Base-by-base conservation (phyloP, 805 yeast species). In the Sugiyamaella chiloensis region DNA sequence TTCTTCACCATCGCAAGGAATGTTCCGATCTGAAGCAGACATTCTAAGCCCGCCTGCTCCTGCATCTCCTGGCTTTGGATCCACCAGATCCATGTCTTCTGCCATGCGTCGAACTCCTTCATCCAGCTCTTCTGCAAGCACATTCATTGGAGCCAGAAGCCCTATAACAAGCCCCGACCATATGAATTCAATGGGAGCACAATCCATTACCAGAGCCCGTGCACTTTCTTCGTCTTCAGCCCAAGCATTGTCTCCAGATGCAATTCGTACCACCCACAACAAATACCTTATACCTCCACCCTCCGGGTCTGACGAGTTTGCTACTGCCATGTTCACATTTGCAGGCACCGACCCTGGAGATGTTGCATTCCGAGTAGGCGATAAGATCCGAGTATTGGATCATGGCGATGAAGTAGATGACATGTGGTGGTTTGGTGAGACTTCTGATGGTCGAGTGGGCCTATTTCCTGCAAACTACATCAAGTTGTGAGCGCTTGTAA, bases 381-480 rank as follows among this genome's bases (percentile, higher is more conserved):
- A 70, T 37, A 47, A 51, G 42, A 60, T 69, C 40, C 52, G 56
- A 27, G 63, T 70, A 6, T 48, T 69, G 23, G 68, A 65, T 32
- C 58, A 54, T 30, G 68, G 69, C 11, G 65, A 66, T 21, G 66
- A 61, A 37, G 58, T 58, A 9, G 68, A 64, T 24, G 63, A 65
- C 1, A 71, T 72, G 24, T 76, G 81, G 81, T 77, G 81, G 81
- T 64, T 65, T 47, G 80, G 80, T 11, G 58, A 58, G 40, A 62
- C 69, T 6, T 42, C 46, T 21, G 69, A 70, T 39, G 78, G 77
- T 1, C 49, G 54, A 4, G 52, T 57, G 5, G 81, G 81, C 0
- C 52, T 66, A 43, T 72, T 76, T 48, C 81, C 81, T 3, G 61
- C 64, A 27, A 77, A 76, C 46, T 75, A 75, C 53, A 74, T 74